These are phyloP conservation scores for Penicillium turbatum DNA, from an alignment of 495 filamentous ascomycete genomes.

Conservation along the genomic window DNA sequence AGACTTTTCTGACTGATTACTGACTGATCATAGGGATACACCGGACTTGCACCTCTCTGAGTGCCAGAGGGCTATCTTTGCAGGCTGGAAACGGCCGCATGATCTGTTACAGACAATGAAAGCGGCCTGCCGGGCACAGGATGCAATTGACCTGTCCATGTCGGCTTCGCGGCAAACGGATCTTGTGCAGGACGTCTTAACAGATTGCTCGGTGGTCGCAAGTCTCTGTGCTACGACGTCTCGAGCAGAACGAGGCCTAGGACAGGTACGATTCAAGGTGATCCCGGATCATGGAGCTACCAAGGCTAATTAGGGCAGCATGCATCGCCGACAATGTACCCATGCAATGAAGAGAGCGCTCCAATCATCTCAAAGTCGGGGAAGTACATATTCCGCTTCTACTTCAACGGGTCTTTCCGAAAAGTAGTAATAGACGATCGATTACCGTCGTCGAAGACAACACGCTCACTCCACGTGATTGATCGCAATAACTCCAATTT, in stretches of 20 bases:
- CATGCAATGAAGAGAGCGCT: slow-evolving; percentile 56
- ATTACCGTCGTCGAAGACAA: slow-evolving; percentile 72
- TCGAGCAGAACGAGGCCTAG: slow-evolving; percentile 57
- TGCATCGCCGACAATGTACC: slow-evolving; percentile 66
- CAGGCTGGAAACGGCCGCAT: slow-evolving; percentile 72
- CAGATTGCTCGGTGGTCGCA: slow-evolving; percentile 95
- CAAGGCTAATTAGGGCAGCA: slow-evolving; percentile 47
- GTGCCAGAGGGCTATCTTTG: slow-evolving; percentile 65
- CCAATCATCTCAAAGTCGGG: slow-evolving; percentile 65
- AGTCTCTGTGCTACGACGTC: slow-evolving; percentile 81
- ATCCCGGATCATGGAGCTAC: neutral
- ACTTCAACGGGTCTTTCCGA: slow-evolving; percentile 92
- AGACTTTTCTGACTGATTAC: slow-evolving; percentile 24
- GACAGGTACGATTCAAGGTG: slow-evolving; percentile 41
- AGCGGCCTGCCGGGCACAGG: slow-evolving; percentile 2
- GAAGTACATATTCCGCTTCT: slow-evolving; percentile 85
- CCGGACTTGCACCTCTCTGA: slow-evolving; percentile 65
- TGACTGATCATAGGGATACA: slow-evolving; percentile 56
- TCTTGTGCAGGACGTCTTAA: slow-evolving; percentile 87
- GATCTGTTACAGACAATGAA: slow-evolving; percentile 43
- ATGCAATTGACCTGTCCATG: slow-evolving; percentile 47
- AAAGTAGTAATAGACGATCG: slow-evolving; percentile 87
- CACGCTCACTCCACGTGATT: slow-evolving; percentile 76
- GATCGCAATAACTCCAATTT: slow-evolving; percentile 73
- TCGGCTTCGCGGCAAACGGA: slow-evolving; percentile 54